These are phyloP conservation scores for Gossypium schwendimanii DNA, from an alignment of 441 rosid species.

Conservation along the genomic window DNA sequence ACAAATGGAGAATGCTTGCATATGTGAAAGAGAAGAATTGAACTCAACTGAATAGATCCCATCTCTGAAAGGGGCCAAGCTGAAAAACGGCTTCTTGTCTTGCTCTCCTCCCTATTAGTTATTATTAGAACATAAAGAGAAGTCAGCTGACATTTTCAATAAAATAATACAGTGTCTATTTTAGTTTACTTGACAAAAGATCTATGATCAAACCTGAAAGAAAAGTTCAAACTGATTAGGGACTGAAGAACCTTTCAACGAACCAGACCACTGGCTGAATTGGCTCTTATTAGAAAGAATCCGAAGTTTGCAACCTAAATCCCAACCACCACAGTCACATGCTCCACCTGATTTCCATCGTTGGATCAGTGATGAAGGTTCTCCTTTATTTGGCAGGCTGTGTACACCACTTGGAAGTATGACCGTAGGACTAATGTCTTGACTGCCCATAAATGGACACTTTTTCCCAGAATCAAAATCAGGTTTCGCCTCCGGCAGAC, in stretches of 20 bases:
- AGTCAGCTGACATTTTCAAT: constrained; percentile 13
- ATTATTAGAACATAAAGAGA: constrained; percentile 12
- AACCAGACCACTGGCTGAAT: constrained; percentile 24
- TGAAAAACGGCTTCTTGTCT: constrained; percentile 52
- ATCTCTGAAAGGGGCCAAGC: constrained; percentile 62
- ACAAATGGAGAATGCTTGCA: constrained; percentile 85
- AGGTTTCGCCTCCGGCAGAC: constrained; percentile 17
- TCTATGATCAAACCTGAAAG: constrained; percentile 48
- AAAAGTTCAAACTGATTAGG: constrained; percentile 50
- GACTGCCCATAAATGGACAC: constrained; percentile 12
- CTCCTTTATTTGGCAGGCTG: constrained; percentile 75
- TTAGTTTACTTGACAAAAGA: constrained; percentile 3
- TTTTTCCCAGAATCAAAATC: constrained; percentile 18
- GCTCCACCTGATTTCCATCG: constrained; percentile 92
- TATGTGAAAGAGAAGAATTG: constrained; percentile 52
- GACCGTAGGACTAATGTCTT: constrained; percentile 49
- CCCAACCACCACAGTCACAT: constrained; percentile 99
- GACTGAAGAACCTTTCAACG: constrained; percentile 31
- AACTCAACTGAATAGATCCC: constrained; percentile 75
- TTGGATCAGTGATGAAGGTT: constrained; percentile 77
- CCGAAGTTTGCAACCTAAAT: constrained; percentile 74
- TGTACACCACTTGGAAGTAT: constrained; percentile 86
- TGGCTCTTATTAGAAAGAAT: constrained; percentile 46
- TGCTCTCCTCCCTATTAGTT: constrained; percentile 50
- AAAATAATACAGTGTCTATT: too few species aligned